Conservation (phyloP, 2,329 filamentous ascomycete species). For the Stachybotrys elegans region DNA sequence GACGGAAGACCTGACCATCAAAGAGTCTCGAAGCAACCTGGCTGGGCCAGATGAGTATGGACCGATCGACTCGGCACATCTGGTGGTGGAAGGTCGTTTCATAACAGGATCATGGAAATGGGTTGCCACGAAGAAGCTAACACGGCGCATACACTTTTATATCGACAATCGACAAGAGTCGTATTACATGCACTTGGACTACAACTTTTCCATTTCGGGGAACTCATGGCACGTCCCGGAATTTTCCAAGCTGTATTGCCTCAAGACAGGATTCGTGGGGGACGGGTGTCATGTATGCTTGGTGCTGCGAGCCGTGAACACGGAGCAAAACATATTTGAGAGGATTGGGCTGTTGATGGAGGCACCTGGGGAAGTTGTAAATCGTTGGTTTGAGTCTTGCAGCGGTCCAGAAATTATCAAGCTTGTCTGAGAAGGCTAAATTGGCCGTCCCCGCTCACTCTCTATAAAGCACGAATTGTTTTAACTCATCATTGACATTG, state of each 20-base stretch:
- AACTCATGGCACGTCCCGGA: background rate
- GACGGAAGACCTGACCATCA: slow-evolving; percentile 3
- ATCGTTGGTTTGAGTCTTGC: background rate
- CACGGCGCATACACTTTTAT: background rate
- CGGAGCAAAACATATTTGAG: background rate
- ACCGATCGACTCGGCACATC: slow-evolving; percentile 1
- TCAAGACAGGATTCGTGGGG: slow-evolving; percentile 8
- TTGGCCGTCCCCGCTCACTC: too few species aligned
- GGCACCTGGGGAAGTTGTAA: background rate
- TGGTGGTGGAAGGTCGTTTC: slow-evolving; percentile 3
- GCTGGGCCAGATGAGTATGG: slow-evolving; percentile 6
- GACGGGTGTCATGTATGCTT: slow-evolving; percentile 8
- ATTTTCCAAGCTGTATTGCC: slow-evolving; percentile 2
- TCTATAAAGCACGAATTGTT: too few species aligned
- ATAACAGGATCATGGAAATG: slow-evolving; percentile 3
- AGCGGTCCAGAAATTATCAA: too few species aligned
- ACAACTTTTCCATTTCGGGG: slow-evolving; percentile 1
- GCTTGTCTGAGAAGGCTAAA: too few species aligned
- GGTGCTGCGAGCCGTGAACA: background rate
- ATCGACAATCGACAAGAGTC: background rate
- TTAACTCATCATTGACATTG: too few species aligned
- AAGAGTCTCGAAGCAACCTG: background rate
- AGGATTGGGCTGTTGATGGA: slow-evolving; percentile 3
- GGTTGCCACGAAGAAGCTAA: background rate
- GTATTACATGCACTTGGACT: slow-evolving; percentile 3